Evolutionary conservation across 1,139 yeast genomes (phyloP).

Genomic region (Candida albicans): DNA sequence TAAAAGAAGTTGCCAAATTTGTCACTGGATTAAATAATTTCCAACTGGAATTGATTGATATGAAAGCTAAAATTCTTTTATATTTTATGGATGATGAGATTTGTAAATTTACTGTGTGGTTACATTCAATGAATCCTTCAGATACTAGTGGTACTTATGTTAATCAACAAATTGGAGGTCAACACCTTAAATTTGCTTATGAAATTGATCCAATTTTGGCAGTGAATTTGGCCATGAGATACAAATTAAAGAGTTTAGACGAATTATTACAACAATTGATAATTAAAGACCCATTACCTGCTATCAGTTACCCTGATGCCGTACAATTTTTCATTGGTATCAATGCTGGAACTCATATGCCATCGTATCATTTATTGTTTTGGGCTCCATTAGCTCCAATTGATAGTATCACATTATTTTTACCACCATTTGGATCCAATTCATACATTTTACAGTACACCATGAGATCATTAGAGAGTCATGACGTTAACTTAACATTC

Average conservation of each 20-base stretch:
- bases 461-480: conserved; percentile 85
- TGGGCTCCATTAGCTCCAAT: conserved; percentile 84
- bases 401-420: conserved; percentile 80
- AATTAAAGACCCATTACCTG: conserved; percentile 57
- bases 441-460: conserved; percentile 80
- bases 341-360: conserved; percentile 42
- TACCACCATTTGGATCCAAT: conserved; percentile 71
- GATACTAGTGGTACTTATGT: conserved; percentile 41
- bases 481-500: conserved; percentile 85
- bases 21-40: conserved; percentile 26
- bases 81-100: conserved; percentile 78
- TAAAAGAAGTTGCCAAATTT: conserved; percentile 52
- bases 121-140: conserved; percentile 60
- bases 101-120: conserved; percentile 72
- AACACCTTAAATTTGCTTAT: conserved; percentile 56
- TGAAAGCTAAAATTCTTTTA: conserved; percentile 52
- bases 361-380: conserved; percentile 53
- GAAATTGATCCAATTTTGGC: conserved; percentile 72
- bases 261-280: conserved; percentile 50
- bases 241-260: conserved; percentile 42
- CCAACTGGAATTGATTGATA: conserved; percentile 28
- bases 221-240: conserved; percentile 65
- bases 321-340: conserved; percentile 56
- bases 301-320: conserved; percentile 63
- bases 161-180: conserved; percentile 31